These are phyloP conservation scores for Kodamaea nitidulidarum DNA, from an alignment of 805 yeast genomes.

Conservation along the genomic window DNA sequence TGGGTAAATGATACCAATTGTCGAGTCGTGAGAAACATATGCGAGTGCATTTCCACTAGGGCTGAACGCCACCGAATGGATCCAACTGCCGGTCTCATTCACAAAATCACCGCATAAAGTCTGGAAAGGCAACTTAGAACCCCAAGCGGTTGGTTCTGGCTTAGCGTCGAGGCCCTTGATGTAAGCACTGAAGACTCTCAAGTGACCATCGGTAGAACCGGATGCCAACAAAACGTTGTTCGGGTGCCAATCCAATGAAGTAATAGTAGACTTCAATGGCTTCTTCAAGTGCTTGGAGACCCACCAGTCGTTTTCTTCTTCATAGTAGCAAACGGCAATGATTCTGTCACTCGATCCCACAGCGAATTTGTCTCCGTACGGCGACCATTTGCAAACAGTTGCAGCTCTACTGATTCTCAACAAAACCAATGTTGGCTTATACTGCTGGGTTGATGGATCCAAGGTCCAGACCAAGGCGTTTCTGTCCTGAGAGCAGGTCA, in stretches of 20 bases:
- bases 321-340: conserved; percentile 94
- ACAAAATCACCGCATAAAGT: conserved; percentile 80
- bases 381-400: conserved; percentile 91
- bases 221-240: conserved; percentile 82
- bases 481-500: conserved; percentile 96
- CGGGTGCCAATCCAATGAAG: conserved; percentile 88
- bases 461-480: conserved; percentile 93
- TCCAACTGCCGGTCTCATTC: conserved; percentile 76
- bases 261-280: conserved; percentile 85
- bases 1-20: conserved; percentile 78
- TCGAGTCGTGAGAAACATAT: conserved; percentile 81
- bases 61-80: conserved; percentile 84
- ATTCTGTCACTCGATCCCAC: conserved; percentile 95
- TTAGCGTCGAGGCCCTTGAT: conserved; percentile 84
- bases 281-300: conserved; percentile 94
- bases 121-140: conserved; percentile 90
- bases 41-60: conserved; percentile 76
- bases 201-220: conserved; percentile 93
- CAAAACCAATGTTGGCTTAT: conserved; percentile 86
- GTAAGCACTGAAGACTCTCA: conserved; percentile 82
- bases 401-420: conserved; percentile 94
- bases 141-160: conserved; percentile 86
- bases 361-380: conserved; percentile 91
- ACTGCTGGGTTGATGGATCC: conserved; percentile 53
- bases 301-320: conserved; percentile 99